Evolutionary conservation across 192 early-diverging fungal species (phyloP), one percentile per base, ranked within the genome.

Genomic region (Linnemannia hyalina): DNA sequence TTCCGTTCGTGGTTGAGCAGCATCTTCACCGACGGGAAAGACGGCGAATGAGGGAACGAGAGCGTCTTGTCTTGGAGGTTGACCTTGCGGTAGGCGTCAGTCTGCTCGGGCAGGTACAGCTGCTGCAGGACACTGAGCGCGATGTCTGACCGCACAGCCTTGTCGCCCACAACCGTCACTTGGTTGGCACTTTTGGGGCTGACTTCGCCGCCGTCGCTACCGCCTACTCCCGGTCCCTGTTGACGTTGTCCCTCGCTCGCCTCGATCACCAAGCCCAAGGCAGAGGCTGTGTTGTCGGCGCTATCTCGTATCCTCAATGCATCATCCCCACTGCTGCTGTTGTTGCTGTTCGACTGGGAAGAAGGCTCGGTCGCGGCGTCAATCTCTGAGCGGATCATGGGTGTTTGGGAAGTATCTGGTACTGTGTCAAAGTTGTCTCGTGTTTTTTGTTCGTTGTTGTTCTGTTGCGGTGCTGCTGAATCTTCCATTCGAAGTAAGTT

Each of bases 21-120:
- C 40, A 85, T 87, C 36, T 90, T 90, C 16, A 97, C 93, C 4
- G 94, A 82, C 20, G 95, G 91, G 75, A 90, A 95, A 0, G 81
- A 85, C 71, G 82, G 85, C 26, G 80, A 41, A 41, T 83, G 81
- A 26, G 90, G 82, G 49, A 88, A 92, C 6, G 89, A 82, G 9
- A 93, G 70, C 0, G 92, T 93, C 70, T 85, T 80, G 75, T 80
- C 72, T 10, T 63, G 46, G 26, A 55, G 68, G 55, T 85, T 80
- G 78, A 85, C 70, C 36, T 70, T 68, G 41, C 78, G 74, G 68
- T 85, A 85, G 7, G 57, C 41, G 42, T 80, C 71, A 18, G 40
- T 44, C 29, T 77, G 38, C n/a, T 80, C 75, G 0, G 83, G 83
- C 35, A 85, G 41, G 23, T 85, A 85, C n/a, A 85, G 83, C 38